phyloP scores from a whole-genome alignment of 2,329 filamentous ascomycete species.

The Fonsecaea monophora region DNA sequence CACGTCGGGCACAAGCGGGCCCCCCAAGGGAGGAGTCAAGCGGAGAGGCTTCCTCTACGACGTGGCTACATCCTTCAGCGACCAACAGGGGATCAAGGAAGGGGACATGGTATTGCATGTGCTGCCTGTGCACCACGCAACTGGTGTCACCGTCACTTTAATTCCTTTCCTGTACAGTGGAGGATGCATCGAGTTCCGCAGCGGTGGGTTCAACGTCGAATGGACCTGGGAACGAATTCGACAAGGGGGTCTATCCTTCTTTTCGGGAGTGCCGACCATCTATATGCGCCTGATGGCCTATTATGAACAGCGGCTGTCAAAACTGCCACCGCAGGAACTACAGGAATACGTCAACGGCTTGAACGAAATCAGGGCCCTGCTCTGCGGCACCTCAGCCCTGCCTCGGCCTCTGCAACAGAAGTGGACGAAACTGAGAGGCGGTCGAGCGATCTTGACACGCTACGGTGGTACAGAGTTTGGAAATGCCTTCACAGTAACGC shows the following conservation, averaged over 20 bases:
- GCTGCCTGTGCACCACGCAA: slow-evolving; percentile 44
- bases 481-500: slow-evolving; percentile 50
- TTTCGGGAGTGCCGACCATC: slow-evolving; percentile 50
- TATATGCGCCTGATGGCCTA: slow-evolving; percentile 49
- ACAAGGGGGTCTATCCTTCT: slow-evolving; percentile 44
- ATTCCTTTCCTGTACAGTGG: slow-evolving; percentile 47
- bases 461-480: slow-evolving; percentile 55
- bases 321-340: slow-evolving; percentile 29
- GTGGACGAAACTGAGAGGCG: slow-evolving; percentile 52
- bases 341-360: slow-evolving; percentile 53
- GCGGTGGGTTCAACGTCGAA: slow-evolving; percentile 45
- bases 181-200: slow-evolving; percentile 52
- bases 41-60: slow-evolving; percentile 36
- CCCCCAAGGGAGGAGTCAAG: slow-evolving; percentile 64
- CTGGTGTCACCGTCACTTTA: slow-evolving; percentile 39
- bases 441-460: slow-evolving; percentile 49
- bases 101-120: slow-evolving; percentile 46
- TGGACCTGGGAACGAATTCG: slow-evolving; percentile 49
- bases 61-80: slow-evolving; percentile 32
- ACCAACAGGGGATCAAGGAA: slow-evolving; percentile 41
- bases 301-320: slow-evolving; percentile 31
- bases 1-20: slow-evolving; percentile 63
- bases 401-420: slow-evolving; percentile 58
- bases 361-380: slow-evolving; percentile 27
- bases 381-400: slow-evolving; percentile 53